These are phyloP conservation scores for Pythium aristosporum DNA, from an alignment of 352 stramenopile genomes.

Conservation along the genomic window DNA sequence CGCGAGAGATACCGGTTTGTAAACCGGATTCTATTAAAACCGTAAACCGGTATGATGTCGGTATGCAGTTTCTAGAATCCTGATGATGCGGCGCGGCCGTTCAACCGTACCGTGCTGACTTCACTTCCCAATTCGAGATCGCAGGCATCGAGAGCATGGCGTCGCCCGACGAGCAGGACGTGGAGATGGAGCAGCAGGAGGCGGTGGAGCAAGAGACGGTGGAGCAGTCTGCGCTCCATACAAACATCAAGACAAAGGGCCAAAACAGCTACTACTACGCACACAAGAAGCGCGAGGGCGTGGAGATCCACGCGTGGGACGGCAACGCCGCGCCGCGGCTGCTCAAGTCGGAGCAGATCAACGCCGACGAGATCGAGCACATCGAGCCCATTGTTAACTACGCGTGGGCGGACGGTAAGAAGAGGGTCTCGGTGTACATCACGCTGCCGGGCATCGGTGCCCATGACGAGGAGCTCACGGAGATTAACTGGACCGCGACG, in stretches of 20 bases:
- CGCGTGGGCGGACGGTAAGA: constrained; percentile 82
- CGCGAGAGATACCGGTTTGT: not conserved
- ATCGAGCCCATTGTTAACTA: constrained; percentile 72
- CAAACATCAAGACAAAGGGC: constrained; percentile 81
- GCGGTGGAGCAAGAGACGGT: not conserved
- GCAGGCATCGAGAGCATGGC: not conserved
- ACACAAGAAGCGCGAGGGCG: constrained; percentile 79
- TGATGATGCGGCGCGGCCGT: not conserved
- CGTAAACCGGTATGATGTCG: constrained; percentile 5
- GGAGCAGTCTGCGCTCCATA: constrained; percentile 60
- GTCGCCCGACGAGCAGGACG: constrained; percentile 15
- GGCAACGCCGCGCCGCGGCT: constrained; percentile 71
- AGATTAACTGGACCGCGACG: constrained; percentile 64
- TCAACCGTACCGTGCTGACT: too few relatives aligned
- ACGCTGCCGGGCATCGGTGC: constrained; percentile 61
- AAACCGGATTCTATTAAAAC: not conserved
- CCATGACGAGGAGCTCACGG: constrained; percentile 59
- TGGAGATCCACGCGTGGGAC: constrained; percentile 84
- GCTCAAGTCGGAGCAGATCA: constrained; percentile 54
- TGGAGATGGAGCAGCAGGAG: constrained; percentile 14
- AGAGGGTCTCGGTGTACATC: constrained; percentile 76
- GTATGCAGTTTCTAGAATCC: constrained; percentile 27
- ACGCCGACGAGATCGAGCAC: constrained; percentile 34
- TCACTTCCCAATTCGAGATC: constrained; percentile 13
- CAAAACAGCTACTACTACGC: constrained; percentile 89